Conservation (phyloP, 1,139 yeast genomes). For the Candida gigantensis region DNA sequence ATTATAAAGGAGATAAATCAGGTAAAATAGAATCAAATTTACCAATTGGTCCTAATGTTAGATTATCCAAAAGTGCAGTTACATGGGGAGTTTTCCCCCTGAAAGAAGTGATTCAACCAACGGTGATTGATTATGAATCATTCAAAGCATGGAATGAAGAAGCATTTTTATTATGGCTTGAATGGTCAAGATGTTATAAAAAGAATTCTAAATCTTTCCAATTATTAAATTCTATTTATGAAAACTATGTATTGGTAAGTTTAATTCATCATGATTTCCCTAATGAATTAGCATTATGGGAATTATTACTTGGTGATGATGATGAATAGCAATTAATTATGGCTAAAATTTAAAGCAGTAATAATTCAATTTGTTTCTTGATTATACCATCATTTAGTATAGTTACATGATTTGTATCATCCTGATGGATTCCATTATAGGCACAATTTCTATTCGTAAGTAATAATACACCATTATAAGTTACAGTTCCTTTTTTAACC, state of each 20-base stretch:
- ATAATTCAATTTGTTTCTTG: conserved; percentile 33
- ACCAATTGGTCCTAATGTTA: conserved; percentile 29
- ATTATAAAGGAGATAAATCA: conserved; percentile 65
- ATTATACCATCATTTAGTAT: conserved; percentile 34
- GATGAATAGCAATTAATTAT: conserved; percentile 25
- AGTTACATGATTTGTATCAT: conserved; percentile 24
- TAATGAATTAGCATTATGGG: conserved; percentile 79
- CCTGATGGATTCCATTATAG: conserved; percentile 33
- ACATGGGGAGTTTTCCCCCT: conserved; percentile 97
- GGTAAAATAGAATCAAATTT: conserved; percentile 65
- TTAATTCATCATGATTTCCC: conserved; percentile 83
- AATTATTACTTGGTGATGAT: conserved; percentile 43
- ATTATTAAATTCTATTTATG: conserved; percentile 60
- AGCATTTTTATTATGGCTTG: conserved; percentile 86
- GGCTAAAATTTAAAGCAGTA: conserved; percentile 14
- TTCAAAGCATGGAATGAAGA: conserved; percentile 94
- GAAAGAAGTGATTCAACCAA: conserved; percentile 82
- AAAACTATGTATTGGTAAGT: conserved; percentile 73
- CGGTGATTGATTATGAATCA: conserved; percentile 84
- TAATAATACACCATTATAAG: conserved; percentile 37
- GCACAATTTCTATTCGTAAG: conserved; percentile 32
- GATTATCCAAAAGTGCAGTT: conserved; percentile 62
- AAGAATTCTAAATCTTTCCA: conserved; percentile 54
- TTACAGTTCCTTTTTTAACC: conserved; percentile 33
- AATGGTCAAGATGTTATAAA: conserved; percentile 85